phyloP scores from a whole-genome alignment of 352 stramenopile species.

The Phytophthora constricta region DNA sequence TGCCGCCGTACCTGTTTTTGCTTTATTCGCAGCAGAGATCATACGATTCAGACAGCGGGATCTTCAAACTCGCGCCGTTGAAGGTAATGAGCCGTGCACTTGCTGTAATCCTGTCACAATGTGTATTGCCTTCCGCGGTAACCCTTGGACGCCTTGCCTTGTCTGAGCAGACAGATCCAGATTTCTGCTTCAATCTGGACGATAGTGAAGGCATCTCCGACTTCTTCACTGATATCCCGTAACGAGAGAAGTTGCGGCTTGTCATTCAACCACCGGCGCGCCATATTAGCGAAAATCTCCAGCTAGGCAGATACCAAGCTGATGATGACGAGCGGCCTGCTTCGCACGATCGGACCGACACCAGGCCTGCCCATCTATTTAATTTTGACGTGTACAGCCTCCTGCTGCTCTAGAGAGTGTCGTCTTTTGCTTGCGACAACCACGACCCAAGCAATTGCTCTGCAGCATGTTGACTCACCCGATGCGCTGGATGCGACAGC shows the following conservation, averaged over 20 bases:
- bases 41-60: constrained; percentile 81
- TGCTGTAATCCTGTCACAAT: too few species aligned
- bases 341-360: constrained; percentile 17
- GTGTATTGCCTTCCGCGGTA: constrained; percentile 20
- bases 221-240: constrained; percentile 85
- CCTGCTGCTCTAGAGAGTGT: constrained; percentile 33
- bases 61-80: constrained; percentile 87
- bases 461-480: constrained; percentile 49
- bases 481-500: constrained; percentile 59
- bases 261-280: constrained; percentile 3
- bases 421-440: constrained; percentile 40
- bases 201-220: constrained; percentile 89
- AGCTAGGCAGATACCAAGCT: constrained; percentile 5
- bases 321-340: constrained; percentile 8
- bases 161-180: constrained; percentile 72
- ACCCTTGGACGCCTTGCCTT: constrained; percentile 2
- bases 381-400: constrained; percentile 17
- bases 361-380: constrained; percentile 46
- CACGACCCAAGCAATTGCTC: constrained; percentile 50
- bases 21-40: constrained; percentile 60
- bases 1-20: too few species aligned
- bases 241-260: constrained; percentile 21
- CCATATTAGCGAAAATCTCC: constrained; percentile 18
- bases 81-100: constrained; percentile 66
- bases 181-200: constrained; percentile 91